Conservation (phyloP, 2,329 filamentous ascomycete genomes). For the Aspergillus sclerotialis region DNA sequence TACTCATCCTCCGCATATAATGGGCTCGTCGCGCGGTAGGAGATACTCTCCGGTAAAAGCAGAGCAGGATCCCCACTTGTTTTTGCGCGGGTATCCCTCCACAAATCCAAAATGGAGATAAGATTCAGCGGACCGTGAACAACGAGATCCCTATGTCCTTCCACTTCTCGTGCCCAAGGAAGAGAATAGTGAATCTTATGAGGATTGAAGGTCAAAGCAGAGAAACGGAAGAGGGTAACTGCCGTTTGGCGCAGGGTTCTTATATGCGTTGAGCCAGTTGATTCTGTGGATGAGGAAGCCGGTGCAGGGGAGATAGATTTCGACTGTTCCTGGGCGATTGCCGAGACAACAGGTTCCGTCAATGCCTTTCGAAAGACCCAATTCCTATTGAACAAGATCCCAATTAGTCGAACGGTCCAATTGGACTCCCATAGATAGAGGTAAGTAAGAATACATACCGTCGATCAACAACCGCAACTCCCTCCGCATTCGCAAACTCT, state of each 20-base stretch:
- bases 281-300: slow-evolving; percentile 13
- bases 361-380: slow-evolving; percentile 41
- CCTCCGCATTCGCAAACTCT: slow-evolving; percentile 46
- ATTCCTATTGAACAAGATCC: slow-evolving; percentile 20
- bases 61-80: slow-evolving; percentile 13
- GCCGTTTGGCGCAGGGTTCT: slow-evolving; percentile 30
- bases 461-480: slow-evolving; percentile 48
- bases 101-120: slow-evolving; percentile 37
- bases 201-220: slow-evolving; percentile 38
- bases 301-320: slow-evolving; percentile 6
- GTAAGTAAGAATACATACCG: slow-evolving; percentile 29
- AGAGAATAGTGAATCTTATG: slow-evolving; percentile 41
- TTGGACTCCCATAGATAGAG: neutral
- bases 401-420: slow-evolving; percentile 8
- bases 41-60: slow-evolving; percentile 35
- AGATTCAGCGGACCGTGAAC: slow-evolving; percentile 40
- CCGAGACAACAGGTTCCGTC: slow-evolving; percentile 9
- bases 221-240: slow-evolving; percentile 38
- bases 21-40: slow-evolving; percentile 44
- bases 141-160: slow-evolving; percentile 37
- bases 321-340: slow-evolving; percentile 2
- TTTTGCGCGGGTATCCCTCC: slow-evolving; percentile 30
- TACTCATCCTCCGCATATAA: slow-evolving; percentile 45
- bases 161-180: slow-evolving; percentile 37
- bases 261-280: slow-evolving; percentile 19